Base-by-base conservation (phyloP, 192 early-diverging fungal species). In the Funneliformis geosporum region DNA sequence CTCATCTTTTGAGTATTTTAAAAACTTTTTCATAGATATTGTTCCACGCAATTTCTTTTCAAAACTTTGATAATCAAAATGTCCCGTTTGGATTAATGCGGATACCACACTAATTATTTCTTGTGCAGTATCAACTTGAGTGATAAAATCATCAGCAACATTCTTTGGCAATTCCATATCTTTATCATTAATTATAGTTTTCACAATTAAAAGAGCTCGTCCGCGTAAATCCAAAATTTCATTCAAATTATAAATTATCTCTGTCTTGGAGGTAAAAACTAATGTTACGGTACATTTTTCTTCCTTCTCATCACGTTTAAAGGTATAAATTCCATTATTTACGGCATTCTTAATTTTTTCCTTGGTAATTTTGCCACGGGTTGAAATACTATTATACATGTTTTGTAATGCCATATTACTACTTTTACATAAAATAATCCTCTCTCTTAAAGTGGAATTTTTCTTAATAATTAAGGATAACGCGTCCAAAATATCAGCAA, bases 11-110 rank as follows among this genome's bases (percentile, higher is more conserved):
- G 75, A 33, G 7, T 9, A 76, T 42, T 38, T 8, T 1, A 71
- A 38, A 9, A 74, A 80, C 1, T 74, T 50, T 33, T 28, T 42
- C 79, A 80, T 80, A 33, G 74, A 27, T 25, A 16, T 27, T 27
- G 27, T 33, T 4, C n/a, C 59, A 14, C 4, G 5, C 33, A 62
- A 39, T 18, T 21, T 21, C n/a, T 46, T 71, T 27, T 73, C 42
- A 76, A 76, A 80, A 7, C 23, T 39, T 39, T 50, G 59, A 75
- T 80, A 80, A 42, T 21, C n/a, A 76, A 80, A 80, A 59, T 80
- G 79, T 64, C 79, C 79, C 21, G 75, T 43, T 50, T 75, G 59
- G 0, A 80, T 80, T n/a, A 80, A 39, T 18, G 16, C 50, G 10
- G 60, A 62, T 61, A n/a, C 79, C 18, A 67, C 43, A 44, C 16